Conservation (phyloP, 257 asterid species). For the Nicotiana noctiflora region DNA sequence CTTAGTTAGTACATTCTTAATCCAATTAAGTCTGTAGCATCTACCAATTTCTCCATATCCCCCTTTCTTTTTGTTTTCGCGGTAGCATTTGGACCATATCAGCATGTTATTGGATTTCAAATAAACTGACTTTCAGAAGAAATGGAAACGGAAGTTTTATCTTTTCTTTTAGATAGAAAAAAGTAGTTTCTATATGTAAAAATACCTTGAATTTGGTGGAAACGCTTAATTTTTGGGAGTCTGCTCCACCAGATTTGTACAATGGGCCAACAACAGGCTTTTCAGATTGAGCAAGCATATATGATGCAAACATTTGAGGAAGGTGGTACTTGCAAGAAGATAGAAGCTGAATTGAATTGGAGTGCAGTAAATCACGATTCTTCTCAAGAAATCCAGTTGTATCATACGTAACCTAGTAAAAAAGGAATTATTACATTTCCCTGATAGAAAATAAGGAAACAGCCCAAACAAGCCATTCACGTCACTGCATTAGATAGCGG, state of each 20-base stretch:
- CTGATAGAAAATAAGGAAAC: not conserved
- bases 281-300: constrained; percentile 77
- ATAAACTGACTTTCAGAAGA: not conserved
- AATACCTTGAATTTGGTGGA: constrained; percentile 89
- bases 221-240: constrained; percentile 91
- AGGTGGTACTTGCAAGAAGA: constrained; percentile 84
- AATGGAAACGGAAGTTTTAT: not conserved
- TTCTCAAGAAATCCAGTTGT: constrained; percentile 93
- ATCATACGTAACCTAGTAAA: constrained; percentile 77
- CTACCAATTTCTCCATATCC: not conserved
- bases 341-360: constrained; percentile 83
- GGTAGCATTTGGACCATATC: not conserved
- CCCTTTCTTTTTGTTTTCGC: not conserved
- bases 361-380: constrained; percentile 86
- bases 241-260: constrained; percentile 93
- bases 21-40: not conserved
- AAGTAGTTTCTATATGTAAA: not conserved
- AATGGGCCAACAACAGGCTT: constrained; percentile 81
- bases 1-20: not conserved
- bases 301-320: constrained; percentile 86
- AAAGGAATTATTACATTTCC: constrained; percentile 7
- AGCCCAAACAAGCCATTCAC: not conserved
- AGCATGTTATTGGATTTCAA: not conserved
- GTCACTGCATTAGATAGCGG: not conserved
- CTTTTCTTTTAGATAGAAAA: not conserved